Percentiles rank a stretch among this genome's conserved stretches.
phyloP scores from a whole-genome alignment of 116 monocot species.

The Zostera marina region DNA sequence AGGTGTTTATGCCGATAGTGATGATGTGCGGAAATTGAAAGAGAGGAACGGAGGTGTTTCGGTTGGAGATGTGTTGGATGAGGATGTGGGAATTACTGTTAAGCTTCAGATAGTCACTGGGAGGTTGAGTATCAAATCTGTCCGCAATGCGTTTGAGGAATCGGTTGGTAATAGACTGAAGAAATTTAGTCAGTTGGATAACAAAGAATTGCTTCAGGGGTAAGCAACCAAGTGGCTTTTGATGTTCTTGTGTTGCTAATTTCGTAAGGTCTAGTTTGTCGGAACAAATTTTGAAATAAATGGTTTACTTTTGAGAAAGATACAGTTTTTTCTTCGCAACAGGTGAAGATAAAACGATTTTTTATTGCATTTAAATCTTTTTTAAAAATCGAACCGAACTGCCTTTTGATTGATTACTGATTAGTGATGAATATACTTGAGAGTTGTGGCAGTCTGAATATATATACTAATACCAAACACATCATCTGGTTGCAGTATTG shows the following conservation, averaged over 20 bases:
- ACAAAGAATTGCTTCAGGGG: slow-evolving; percentile 75
- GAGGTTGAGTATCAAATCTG: slow-evolving; percentile 66
- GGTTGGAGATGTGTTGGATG: slow-evolving; percentile 39
- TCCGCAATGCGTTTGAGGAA: slow-evolving; percentile 82
- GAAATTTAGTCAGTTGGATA: slow-evolving; percentile 53
- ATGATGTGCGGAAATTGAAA: slow-evolving; percentile 41
- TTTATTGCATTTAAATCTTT: no score
- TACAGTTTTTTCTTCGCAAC: no score
- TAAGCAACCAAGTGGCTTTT: slow-evolving; percentile 22
- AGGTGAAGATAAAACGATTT: no score
- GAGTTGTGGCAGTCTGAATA: not conserved
- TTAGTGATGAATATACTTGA: no score
- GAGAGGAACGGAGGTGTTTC: slow-evolving; percentile 34
- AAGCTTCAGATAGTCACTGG: slow-evolving; percentile 89
- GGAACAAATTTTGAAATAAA: not conserved
- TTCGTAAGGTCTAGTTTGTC: not conserved
- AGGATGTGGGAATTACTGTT: slow-evolving; percentile 61
- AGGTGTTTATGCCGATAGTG: slow-evolving; percentile 82
- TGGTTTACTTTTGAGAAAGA: not conserved
- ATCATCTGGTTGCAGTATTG: not conserved
- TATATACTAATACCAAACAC: not conserved
- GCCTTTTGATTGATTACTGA: no score
- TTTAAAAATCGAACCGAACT: no score
- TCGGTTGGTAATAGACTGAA: slow-evolving; percentile 61
- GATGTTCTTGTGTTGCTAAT: not conserved